phyloP scores from a whole-genome alignment of 176 grass and related monocot species.

The Phoenix dactylifera region DNA sequence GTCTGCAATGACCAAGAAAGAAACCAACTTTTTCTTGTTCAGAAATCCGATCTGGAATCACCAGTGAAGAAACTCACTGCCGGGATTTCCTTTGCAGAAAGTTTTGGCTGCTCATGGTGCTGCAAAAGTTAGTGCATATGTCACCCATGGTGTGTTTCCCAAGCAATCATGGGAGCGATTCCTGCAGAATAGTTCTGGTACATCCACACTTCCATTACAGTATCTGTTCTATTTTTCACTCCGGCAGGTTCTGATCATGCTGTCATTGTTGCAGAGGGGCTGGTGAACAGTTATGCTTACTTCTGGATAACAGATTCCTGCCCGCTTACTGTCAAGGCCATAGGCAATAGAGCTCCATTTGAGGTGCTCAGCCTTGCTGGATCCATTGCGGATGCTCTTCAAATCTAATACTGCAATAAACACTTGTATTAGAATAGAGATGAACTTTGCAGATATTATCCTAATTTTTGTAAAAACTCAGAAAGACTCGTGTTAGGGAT shows the following conservation, averaged over 20 bases:
- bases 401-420: slow-evolving; percentile 43
- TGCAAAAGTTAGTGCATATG: slow-evolving; percentile 83
- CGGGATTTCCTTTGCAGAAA: slow-evolving; percentile 23
- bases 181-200: slow-evolving; percentile 2
- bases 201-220: too few species aligned
- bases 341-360: slow-evolving; percentile 53
- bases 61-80: too few species aligned
- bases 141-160: slow-evolving; percentile 89
- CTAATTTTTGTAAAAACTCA: too few species aligned
- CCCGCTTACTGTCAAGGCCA: slow-evolving; percentile 58
- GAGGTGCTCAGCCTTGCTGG: slow-evolving; percentile 84
- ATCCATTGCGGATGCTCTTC: slow-evolving; percentile 67
- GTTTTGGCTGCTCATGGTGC: slow-evolving; percentile 52
- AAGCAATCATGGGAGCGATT: slow-evolving; percentile 70
- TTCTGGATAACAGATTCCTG: slow-evolving; percentile 99
- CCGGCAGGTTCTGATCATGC: not conserved
- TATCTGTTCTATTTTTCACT: too few species aligned
- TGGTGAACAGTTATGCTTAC: slow-evolving; percentile 50
- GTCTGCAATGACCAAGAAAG: too few species aligned
- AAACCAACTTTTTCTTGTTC: too few species aligned
- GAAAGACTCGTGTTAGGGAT: too few species aligned
- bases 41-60: too few species aligned
- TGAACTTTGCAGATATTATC: too few species aligned
- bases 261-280: slow-evolving; percentile 40
- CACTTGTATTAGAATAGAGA: too few species aligned